These are phyloP conservation scores for Annona cherimola DNA, from an alignment of 164 flowering plant species.

Conservation along the genomic window DNA sequence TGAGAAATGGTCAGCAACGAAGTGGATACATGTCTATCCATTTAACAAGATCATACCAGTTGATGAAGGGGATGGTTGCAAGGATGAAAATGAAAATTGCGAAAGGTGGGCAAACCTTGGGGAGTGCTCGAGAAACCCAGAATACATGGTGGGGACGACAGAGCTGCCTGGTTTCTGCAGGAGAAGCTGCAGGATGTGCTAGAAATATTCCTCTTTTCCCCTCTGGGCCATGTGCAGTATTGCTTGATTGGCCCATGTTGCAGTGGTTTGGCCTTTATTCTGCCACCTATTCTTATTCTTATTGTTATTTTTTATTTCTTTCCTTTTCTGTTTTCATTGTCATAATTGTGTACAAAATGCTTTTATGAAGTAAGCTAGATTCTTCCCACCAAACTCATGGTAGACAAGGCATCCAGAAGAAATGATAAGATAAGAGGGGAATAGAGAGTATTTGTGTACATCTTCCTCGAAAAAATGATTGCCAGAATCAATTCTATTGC, in stretches of 20 bases:
- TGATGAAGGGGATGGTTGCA: slow-evolving; percentile 33
- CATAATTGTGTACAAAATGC: neutral
- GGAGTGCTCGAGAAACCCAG: slow-evolving; percentile 78
- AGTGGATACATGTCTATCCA: slow-evolving; percentile 93
- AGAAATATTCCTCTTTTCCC: slow-evolving; percentile 45
- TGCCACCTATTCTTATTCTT: no score
- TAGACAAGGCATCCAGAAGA: no score
- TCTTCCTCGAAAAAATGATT: no score
- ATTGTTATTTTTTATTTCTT: no score
- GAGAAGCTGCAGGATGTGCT: slow-evolving; percentile 81
- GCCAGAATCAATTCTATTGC: no score
- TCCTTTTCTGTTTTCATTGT: neutral
- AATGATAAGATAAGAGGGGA: no score
- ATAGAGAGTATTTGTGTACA: no score
- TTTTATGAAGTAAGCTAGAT: neutral
- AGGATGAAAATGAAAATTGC: slow-evolving; percentile 60
- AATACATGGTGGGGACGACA: slow-evolving; percentile 84
- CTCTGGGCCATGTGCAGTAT: neutral
- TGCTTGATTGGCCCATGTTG: neutral
- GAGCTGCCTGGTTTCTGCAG: slow-evolving; percentile 76
- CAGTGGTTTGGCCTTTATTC: neutral
- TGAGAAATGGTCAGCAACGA: slow-evolving; percentile 99
- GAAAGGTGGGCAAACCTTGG: slow-evolving; percentile 86
- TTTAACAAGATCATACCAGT: slow-evolving; percentile 49
- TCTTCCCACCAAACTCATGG: neutral